Evolutionary conservation across 345 rosid species (phyloP).

Genomic region (Geranium brycei): DNA sequence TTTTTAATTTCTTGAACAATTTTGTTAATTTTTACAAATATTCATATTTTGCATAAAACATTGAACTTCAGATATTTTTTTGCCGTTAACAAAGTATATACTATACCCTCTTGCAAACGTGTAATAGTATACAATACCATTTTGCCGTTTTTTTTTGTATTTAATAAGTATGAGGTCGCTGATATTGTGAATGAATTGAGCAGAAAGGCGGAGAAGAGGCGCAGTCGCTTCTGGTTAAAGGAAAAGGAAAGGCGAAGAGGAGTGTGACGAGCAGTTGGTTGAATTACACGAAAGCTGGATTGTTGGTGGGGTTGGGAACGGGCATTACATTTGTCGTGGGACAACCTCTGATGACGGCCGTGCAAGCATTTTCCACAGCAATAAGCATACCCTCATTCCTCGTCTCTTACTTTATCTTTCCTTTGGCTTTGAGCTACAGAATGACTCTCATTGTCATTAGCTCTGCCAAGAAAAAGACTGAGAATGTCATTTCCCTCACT

Average conservation of each 20-base stretch:
- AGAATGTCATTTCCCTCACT: conserved; percentile 23
- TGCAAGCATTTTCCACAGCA: conserved; percentile 18
- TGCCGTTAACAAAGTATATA: no score
- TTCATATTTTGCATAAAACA: no score
- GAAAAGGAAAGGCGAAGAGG: background rate
- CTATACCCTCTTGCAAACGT: no score
- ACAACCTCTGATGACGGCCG: conserved; percentile 18
- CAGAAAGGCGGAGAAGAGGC: conserved; percentile 20
- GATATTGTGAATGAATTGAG: background rate
- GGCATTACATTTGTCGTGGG: conserved; percentile 17
- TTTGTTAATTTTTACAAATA: no score
- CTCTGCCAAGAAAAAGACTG: conserved; percentile 23
- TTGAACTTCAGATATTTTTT: no score
- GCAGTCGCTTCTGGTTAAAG: conserved; percentile 13
- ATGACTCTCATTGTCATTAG: conserved; percentile 8
- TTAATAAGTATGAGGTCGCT: no score
- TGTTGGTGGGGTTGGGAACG: conserved; percentile 24
- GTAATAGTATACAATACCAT: no score
- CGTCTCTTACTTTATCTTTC: conserved; percentile 29
- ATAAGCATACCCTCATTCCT: conserved; percentile 24
- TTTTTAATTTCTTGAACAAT: no score
- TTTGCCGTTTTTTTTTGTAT: no score
- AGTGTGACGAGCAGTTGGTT: conserved; percentile 15
- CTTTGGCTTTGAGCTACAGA: conserved; percentile 26
- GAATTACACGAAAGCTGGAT: conserved; percentile 23